These are phyloP conservation scores for Huntiella bhutanensis DNA, from an alignment of 2,329 filamentous ascomycete genomes.

Conservation along the genomic window DNA sequence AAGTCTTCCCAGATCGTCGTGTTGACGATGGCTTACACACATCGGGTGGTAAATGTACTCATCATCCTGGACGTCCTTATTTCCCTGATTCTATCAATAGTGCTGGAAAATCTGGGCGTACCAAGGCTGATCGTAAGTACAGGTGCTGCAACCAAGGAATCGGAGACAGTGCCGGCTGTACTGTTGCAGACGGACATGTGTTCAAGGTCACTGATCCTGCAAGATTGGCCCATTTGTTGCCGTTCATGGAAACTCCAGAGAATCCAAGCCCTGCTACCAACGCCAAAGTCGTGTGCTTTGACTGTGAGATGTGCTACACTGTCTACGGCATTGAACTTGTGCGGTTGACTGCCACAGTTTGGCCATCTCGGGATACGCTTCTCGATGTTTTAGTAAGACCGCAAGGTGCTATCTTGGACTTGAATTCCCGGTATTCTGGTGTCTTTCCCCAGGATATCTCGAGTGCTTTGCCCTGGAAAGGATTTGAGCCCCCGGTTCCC, in stretches of 20 bases:
- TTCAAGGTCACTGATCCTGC: constrained; percentile 67
- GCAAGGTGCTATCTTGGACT: constrained; percentile 64
- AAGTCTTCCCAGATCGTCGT: constrained; percentile 75
- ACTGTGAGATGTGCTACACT: constrained; percentile 97
- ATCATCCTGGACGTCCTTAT: constrained; percentile 60
- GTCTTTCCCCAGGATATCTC: constrained; percentile 61
- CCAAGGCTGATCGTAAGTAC: constrained; percentile 25
- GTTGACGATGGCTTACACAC: constrained; percentile 57
- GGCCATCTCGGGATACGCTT: constrained; percentile 57
- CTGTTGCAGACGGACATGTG: constrained; percentile 53
- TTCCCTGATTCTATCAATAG: constrained; percentile 37
- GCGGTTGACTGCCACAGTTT: constrained; percentile 71
- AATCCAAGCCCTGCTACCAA: constrained; percentile 30
- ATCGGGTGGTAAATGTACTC: constrained; percentile 57
- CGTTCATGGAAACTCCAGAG: constrained; percentile 60
- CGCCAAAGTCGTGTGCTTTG: constrained; percentile 58
- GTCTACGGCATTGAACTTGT: constrained; percentile 75
- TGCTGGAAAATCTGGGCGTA: constrained; percentile 22
- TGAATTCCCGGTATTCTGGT: constrained; percentile 85
- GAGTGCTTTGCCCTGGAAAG: constrained; percentile 40
- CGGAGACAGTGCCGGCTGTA: constrained; percentile 59
- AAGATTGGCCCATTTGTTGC: constrained; percentile 56
- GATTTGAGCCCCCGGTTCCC: constrained; percentile 16
- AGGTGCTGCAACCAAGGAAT: constrained; percentile 61
- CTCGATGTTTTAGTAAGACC: constrained; percentile 76